Evolutionary conservation across 2,329 filamentous ascomycete species (phyloP).

Genomic region (Saccharata proteae): DNA sequence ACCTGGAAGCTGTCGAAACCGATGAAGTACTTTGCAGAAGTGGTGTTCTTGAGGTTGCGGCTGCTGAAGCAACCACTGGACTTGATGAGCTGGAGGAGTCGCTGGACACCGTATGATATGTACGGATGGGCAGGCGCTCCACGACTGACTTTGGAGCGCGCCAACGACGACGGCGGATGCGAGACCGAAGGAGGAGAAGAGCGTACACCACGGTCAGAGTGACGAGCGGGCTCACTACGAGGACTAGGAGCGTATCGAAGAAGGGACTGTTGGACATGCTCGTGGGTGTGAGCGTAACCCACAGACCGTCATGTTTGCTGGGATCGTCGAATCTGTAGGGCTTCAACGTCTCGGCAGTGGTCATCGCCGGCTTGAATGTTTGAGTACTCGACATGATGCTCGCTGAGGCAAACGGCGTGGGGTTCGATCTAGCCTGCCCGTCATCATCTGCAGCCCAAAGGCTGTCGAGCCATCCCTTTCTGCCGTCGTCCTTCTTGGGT

Average conservation of each 20-base stretch:
- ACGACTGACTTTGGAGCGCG: slow-evolving; percentile 95
- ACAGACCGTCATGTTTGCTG: slow-evolving; percentile 62
- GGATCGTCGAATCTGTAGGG: slow-evolving; percentile 12
- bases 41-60: slow-evolving; percentile 65
- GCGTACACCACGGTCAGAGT: slow-evolving; percentile 90
- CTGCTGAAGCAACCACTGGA: slow-evolving; percentile 48
- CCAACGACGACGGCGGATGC: slow-evolving; percentile 83
- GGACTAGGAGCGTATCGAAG: slow-evolving; percentile 88
- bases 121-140: slow-evolving; percentile 85
- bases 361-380: slow-evolving; percentile 13
- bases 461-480: slow-evolving; percentile 12
- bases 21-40: slow-evolving; percentile 46
- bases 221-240: slow-evolving; percentile 89
- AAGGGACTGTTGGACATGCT: slow-evolving; percentile 82
- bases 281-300: slow-evolving; percentile 91
- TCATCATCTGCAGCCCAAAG: no score
- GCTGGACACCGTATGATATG: slow-evolving; percentile 73
- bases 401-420: slow-evolving; percentile 14
- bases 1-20: slow-evolving; percentile 24
- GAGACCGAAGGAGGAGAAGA: slow-evolving; percentile 72
- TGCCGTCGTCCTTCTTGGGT: slow-evolving; percentile 19
- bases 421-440: no score
- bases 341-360: slow-evolving; percentile 10
- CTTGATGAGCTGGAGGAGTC: slow-evolving; percentile 45
- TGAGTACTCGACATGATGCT: slow-evolving; percentile 14